These are phyloP conservation scores for Aspergillus aculeatinus DNA, from an alignment of 2,329 filamentous ascomycete genomes.

Conservation along the genomic window DNA sequence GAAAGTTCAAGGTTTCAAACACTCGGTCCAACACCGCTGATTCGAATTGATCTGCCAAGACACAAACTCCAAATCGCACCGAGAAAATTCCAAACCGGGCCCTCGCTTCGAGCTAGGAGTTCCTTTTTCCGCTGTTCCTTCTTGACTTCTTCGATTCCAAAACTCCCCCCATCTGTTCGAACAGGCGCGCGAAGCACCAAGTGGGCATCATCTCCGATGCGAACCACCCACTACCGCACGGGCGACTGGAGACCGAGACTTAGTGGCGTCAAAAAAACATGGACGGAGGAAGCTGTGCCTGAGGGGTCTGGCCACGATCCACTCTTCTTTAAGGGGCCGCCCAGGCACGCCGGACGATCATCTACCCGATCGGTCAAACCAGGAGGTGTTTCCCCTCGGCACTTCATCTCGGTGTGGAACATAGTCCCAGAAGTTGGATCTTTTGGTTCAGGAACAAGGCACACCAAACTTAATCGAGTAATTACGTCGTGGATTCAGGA, in stretches of 20 bases:
- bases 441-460: slow-evolving; percentile 3
- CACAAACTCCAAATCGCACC: not conserved
- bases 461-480: not conserved
- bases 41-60: not conserved
- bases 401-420: not conserved
- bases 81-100: too few species aligned
- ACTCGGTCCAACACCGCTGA: not conserved
- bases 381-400: not conserved
- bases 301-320: not conserved
- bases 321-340: not conserved
- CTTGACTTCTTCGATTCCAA: not conserved
- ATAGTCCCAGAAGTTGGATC: not conserved
- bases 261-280: slow-evolving; percentile 1
- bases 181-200: not conserved
- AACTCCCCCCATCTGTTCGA: not conserved
- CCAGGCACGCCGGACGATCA: not conserved
- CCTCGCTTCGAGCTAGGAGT: not conserved
- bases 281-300: not conserved
- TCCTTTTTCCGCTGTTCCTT: not conserved
- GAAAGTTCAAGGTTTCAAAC: not conserved
- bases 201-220: slow-evolving; percentile 2
- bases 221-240: not conserved
- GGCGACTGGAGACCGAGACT: not conserved
- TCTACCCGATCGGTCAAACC: not conserved
- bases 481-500: not conserved